Base-by-base conservation (phyloP, 2,329 filamentous ascomycete genomes). In the Microsporum audouinii region DNA sequence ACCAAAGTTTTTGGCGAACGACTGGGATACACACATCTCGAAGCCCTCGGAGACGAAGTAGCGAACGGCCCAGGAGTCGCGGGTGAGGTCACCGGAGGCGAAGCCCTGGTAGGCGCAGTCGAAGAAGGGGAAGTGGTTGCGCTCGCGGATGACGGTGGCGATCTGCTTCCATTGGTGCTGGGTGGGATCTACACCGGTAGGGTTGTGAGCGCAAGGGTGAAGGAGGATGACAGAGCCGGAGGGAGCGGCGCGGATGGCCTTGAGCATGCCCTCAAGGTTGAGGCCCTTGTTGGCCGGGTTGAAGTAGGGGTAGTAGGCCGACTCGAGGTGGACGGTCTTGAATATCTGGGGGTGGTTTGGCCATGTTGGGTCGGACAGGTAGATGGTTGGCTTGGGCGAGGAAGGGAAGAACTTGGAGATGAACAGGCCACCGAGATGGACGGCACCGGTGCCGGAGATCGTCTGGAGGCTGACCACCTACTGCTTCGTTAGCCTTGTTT, bases 331-430 rank as follows among this genome's bases (percentile, higher is more conserved):
- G 71, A 96, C 91, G 72, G 97, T 97, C 76, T 81, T 84, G 80
- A 99, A 96, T 81, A 99, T 96, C 77, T 97, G 94, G 79, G 95
- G 87, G 84, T 99, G 94, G 80, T 99, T 99, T 68, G 88, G 91
- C 94, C 94, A 99, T 64, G 94, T 99, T 59, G 94, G 94, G 75
- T 88, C 88, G 70, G 91, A 96, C 75, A 97, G 81, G 82, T 96
- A 96, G 77, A 95, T 84, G 63, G 86, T 84, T 67, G 87, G 77
- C 82, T 84, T 71, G 82, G 81, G 71, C 80, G 73, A 60, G 73
- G 70, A 36, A 62, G 79, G 80, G 82, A 89, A 96, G 84, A 97
- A 99, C 75, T 87, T 91, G 74, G 88, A 80, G 63, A 99, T 87
- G 85, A 99, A 99, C 68, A 95, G 86, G 65, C 87, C 91, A 66